Base-by-base conservation (phyloP, 2,329 filamentous ascomycete genomes). In the Rutstroemia sp. region DNA sequence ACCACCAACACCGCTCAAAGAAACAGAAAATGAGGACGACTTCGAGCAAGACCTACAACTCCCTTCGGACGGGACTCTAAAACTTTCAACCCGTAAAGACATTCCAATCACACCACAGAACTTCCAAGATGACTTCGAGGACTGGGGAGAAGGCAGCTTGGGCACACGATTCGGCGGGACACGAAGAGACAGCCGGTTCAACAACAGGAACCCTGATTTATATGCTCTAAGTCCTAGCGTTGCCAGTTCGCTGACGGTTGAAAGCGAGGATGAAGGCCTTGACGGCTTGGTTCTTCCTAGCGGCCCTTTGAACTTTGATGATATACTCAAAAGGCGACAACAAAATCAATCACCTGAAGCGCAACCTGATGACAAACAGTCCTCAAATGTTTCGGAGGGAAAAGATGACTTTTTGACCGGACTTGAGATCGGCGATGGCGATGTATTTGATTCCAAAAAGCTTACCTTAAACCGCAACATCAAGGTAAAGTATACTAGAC, bases 91-190 rank as follows among this genome's bases (percentile, higher is more conserved):
- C 7, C 81, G 78, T 42, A 77, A 75, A 58, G 81, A 87, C 38
- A 80, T 82, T 38, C 81, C 85, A 19, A 83, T 81, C 66, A 85
- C 83, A 3, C 82, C 85, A 4, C 77, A 78, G 14, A 71, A 76
- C 30, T 80, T 79, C 61, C 71, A 77, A 58, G 90, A 95, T 52
- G 92, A 96, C 60, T 84, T 95, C 64, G 92, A 88, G 59, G 85
- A 96, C 68, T 95, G 92, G 88, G 90, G 88, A 52, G 94, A 97
- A 72, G 92, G 91, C 55, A 96, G 92, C 70, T 78, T 96, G 58
- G 91, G 92, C 41, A 95, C 92, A 46, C 83, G 92, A 57, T 92
- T 92, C 72, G 92, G 88, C 41, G 92, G 92, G 46, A 96, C 90
- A 14, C 81, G 85, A 62, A 84, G 90, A 65, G 90, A 92, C 66